Conservation (phyloP, 805 yeast species). For the Blastobotrys mokoenaii region DNA sequence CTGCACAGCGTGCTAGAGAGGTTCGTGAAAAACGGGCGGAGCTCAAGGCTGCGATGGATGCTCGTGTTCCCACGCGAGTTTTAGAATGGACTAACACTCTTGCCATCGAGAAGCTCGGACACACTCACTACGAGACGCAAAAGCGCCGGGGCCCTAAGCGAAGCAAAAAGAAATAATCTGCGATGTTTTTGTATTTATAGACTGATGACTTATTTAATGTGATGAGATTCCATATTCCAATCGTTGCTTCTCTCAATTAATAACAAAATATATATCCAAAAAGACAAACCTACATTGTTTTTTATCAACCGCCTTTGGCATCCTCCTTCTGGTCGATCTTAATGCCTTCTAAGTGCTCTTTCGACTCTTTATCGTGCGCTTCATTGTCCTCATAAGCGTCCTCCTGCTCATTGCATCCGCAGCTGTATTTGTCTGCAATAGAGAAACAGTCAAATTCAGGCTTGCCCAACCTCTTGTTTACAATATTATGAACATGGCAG, state of each 20-base stretch:
- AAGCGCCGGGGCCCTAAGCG: conserved; percentile 16
- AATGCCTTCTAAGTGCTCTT: background rate
- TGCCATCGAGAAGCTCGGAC: conserved; percentile 19
- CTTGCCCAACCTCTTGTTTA: conserved; percentile 63
- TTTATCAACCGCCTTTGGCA: conserved; percentile 5
- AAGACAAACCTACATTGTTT: too few species aligned
- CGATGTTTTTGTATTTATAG: background rate
- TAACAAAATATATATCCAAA: too few species aligned
- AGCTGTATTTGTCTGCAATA: conserved; percentile 84
- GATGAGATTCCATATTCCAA: background rate
- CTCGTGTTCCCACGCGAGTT: conserved; percentile 14
- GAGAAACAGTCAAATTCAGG: conserved; percentile 74
- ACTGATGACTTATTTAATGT: background rate
- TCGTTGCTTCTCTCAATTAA: too few species aligned
- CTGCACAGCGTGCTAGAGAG: background rate
- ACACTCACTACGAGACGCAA: conserved; percentile 24
- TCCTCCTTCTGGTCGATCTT: conserved; percentile 4
- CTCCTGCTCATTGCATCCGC: conserved; percentile 87
- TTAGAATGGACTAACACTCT: conserved; percentile 19
- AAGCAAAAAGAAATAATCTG: background rate
- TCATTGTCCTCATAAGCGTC: conserved; percentile 34
- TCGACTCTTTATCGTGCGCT: conserved; percentile 18
- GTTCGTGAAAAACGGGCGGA: conserved; percentile 9
- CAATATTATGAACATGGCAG: conserved; percentile 82
- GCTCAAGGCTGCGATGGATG: conserved; percentile 10